phyloP scores from a whole-genome alignment of 2,329 filamentous ascomycete genomes.

The Colletotrichum sp. region DNA sequence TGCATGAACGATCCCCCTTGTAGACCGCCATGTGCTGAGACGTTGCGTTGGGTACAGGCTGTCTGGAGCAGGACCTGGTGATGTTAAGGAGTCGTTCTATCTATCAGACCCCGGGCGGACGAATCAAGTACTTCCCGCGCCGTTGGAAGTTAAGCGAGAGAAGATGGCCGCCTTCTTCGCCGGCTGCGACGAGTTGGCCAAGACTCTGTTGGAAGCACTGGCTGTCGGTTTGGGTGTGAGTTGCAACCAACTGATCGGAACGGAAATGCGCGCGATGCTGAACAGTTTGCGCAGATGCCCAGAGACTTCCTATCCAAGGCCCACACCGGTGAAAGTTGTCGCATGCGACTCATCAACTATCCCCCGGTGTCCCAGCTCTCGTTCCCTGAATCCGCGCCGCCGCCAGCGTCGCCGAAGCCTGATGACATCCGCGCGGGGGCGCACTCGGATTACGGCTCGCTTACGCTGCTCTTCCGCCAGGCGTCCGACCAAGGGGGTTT shows the following conservation, averaged over 20 bases:
- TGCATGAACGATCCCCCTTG: neutral
- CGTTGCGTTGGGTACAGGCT: neutral
- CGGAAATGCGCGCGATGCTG: neutral
- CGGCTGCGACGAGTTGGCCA: slow-evolving; percentile 4
- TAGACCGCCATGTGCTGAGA: neutral
- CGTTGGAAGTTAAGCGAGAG: slow-evolving; percentile 1
- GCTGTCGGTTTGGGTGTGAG: slow-evolving; percentile 74
- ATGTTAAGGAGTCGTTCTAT: slow-evolving; percentile 22
- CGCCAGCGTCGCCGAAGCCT: slow-evolving; percentile 33
- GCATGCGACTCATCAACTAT: slow-evolving; percentile 55
- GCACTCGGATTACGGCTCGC: slow-evolving; percentile 83
- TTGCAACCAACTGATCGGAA: neutral
- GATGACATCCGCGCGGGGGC: slow-evolving; percentile 84
- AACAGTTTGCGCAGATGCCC: slow-evolving; percentile 29
- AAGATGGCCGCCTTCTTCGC: slow-evolving; percentile 8
- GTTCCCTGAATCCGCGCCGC: slow-evolving; percentile 35
- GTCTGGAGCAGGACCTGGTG: slow-evolving; percentile 17
- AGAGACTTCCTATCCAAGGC: slow-evolving; percentile 58
- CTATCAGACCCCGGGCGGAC: slow-evolving; percentile 11
- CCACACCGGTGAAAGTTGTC: slow-evolving; percentile 48
- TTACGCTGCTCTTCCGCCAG: slow-evolving; percentile 79
- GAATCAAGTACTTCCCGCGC: slow-evolving; percentile 5
- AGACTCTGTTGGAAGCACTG: slow-evolving; percentile 45
- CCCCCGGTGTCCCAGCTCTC: slow-evolving; percentile 74
- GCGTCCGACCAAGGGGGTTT: slow-evolving; percentile 80